Base-by-base conservation (phyloP, 2,329 filamentous ascomycete genomes). In the Epichloe bromicola region DNA sequence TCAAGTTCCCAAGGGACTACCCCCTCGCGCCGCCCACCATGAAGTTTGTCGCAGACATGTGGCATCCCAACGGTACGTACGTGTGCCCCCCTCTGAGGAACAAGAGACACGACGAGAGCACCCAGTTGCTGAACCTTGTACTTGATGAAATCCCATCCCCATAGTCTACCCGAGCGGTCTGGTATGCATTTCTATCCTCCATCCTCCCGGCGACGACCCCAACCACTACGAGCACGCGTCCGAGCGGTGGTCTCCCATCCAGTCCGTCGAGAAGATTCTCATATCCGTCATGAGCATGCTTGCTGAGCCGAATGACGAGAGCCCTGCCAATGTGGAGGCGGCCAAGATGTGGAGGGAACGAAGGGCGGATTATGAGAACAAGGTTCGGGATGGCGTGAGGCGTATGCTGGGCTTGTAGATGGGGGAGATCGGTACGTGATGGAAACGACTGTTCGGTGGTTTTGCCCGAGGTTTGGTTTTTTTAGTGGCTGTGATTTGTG, bases 211-310 rank as follows among this genome's bases (percentile, higher is more conserved):
- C 61, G 91, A 97, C 70, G 91, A 97, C 69, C 93, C 93, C 50
- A 96, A 96, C 72, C 90, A 95, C 74, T 97, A 97, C 76, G 91
- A 97, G 70, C 87, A 91, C 61, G 91, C 93, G 7, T 89, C 86
- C 1, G 93, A 97, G 73, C 83, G 91, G 56, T 97, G 91, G 91
- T 91, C 86, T 30, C 91, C 91, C 12, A 95, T 97, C 56, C 93
- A 97, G 72, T 93, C 86, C 53, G 91, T 96, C 58, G 93, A 97
- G 72, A 97, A 96, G 75, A 97, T 97, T 59, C 75, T 97, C 59
- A 89, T 97, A 52, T 89, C 83, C 46, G 91, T 97, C 54, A 97
- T 97, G 85, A 95, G 88, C 69, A 97, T 97, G 90, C 79, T 97
- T 44, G 90, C 90, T 1, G 90, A 95, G 70, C 90, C 91, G 54